Base-by-base conservation (phyloP, 805 yeast species). In the Saturnispora saitoi region DNA sequence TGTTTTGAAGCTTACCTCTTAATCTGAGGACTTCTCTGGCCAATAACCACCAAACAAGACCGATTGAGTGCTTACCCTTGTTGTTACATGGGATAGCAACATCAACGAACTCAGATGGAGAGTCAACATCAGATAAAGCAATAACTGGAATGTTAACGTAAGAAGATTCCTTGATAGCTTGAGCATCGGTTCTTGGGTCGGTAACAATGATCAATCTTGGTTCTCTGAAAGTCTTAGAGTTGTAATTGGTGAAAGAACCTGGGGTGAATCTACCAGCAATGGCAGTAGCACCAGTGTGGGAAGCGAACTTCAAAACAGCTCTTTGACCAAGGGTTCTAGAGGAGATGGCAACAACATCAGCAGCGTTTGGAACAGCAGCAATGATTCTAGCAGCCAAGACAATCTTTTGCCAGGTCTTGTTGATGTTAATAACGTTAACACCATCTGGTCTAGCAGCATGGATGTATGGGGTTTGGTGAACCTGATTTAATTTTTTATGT, bases 231-330 rank as follows among this genome's bases (percentile, higher is more conserved):
- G 97, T 88, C 79, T 97, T 91, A 77, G 99, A 93, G 81, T 91
- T 93, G 81, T 93, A 93, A 82, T 93, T 93, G 73, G 99, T 93
- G 93, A 93, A 93, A 80, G 86, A 83, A 87, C 99, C 99, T 78
- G 99, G 99, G 68, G 99, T 93, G 86, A 93, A 93, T 81, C 99
- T 89, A 78, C 99, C 99, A 67, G 99, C 99, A 78, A 93, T 91
- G 72, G 99, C 90, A 65, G 98, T 91, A 64, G 99, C 96, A 76
- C 98, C 98, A 67, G 98, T 90, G 90, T 93, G 98, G 67, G 96
- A 87, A 71, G 99, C 97, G 71, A 85, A 93, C 81, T 93, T 93
- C 76, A 93, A 84, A 64, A 91, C 99, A 70, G 99, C 99, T 82
- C 99, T 93, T 81, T 93, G 99, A 71, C 99, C 99, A 78, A 86